phyloP scores from a whole-genome alignment of 1,284 basidiomycete species.

The Sanghuangporus sanghuang region DNA sequence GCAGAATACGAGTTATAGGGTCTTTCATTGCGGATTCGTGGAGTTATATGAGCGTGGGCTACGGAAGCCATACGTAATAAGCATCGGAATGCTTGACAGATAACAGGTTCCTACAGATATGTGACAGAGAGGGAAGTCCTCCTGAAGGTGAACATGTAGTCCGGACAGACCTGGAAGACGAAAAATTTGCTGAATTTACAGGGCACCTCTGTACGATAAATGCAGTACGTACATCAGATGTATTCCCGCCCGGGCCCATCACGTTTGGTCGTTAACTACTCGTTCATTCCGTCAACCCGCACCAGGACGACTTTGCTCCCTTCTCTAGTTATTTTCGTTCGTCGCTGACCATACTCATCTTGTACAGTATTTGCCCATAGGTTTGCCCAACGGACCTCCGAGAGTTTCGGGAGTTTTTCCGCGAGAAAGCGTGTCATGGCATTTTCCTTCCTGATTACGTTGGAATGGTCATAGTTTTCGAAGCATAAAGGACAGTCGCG shows the following conservation, averaged over 20 bases:
- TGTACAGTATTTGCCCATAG: neutral
- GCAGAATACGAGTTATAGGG: too few relatives aligned
- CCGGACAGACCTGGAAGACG: too few relatives aligned
- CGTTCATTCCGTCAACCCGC: constrained; percentile 1
- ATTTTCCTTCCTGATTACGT: neutral
- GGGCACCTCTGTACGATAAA: too few relatives aligned
- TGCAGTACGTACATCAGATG: neutral
- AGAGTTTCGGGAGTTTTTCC: neutral
- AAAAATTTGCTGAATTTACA: too few relatives aligned
- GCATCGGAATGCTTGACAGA: too few relatives aligned
- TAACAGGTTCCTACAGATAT: too few relatives aligned
- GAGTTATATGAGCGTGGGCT: too few relatives aligned
- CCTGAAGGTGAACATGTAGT: too few relatives aligned
- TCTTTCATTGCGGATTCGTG: too few relatives aligned
- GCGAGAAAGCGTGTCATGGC: constrained; percentile 1
- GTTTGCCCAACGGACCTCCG: constrained; percentile 7
- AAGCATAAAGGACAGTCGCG: constrained; percentile 11
- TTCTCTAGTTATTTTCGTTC: neutral
- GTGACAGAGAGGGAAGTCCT: too few relatives aligned
- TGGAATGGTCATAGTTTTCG: constrained; percentile 5
- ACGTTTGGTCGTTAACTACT: neutral
- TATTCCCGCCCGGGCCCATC: neutral
- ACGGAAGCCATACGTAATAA: too few relatives aligned
- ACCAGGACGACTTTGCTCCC: neutral
- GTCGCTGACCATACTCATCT: constrained; percentile 10